These are phyloP conservation scores for Alternaria burnsii DNA, from an alignment of 2,329 filamentous ascomycete genomes.

Conservation along the genomic window DNA sequence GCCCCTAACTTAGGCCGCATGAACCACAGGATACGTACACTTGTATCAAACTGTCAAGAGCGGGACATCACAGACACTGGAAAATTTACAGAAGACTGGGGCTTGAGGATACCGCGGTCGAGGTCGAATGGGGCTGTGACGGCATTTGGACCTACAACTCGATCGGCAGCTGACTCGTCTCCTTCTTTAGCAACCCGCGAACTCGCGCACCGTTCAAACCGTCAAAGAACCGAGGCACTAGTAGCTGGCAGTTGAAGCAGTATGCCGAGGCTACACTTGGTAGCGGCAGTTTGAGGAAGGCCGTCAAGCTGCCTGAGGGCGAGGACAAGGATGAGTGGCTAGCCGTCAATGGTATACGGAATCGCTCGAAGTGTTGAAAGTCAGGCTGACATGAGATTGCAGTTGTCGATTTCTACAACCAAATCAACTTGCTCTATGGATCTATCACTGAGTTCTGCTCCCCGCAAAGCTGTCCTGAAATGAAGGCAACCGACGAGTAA, in stretches of 20 bases:
- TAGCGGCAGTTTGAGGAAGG: constrained; percentile 92
- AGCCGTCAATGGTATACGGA: constrained; percentile 84
- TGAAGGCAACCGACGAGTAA: constrained; percentile 99
- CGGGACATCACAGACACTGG: neutral
- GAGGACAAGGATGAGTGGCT: constrained; percentile 99
- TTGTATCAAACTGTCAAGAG: neutral
- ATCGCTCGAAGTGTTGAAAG: neutral
- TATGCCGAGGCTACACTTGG: constrained; percentile 98
- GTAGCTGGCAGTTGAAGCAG: constrained; percentile 92
- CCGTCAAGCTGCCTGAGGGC: constrained; percentile 94
- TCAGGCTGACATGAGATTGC: constrained; percentile 18
- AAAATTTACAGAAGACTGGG: neutral
- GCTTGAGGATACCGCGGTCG: neutral
- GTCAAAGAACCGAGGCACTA: constrained; percentile 85
- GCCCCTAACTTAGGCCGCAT: neutral
- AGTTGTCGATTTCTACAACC: constrained; percentile 99
- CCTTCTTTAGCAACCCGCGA: constrained; percentile 76
- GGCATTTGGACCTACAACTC: neutral
- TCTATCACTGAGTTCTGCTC: constrained; percentile 99
- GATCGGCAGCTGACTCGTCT: constrained; percentile 44
- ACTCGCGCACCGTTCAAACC: constrained; percentile 92
- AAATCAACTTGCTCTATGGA: constrained; percentile 98
- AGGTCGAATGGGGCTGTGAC: neutral
- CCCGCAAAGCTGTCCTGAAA: constrained; percentile 94
- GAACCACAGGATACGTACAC: neutral